These are phyloP conservation scores for Mangifera indica DNA, from an alignment of 345 rosid species.

Conservation along the genomic window DNA sequence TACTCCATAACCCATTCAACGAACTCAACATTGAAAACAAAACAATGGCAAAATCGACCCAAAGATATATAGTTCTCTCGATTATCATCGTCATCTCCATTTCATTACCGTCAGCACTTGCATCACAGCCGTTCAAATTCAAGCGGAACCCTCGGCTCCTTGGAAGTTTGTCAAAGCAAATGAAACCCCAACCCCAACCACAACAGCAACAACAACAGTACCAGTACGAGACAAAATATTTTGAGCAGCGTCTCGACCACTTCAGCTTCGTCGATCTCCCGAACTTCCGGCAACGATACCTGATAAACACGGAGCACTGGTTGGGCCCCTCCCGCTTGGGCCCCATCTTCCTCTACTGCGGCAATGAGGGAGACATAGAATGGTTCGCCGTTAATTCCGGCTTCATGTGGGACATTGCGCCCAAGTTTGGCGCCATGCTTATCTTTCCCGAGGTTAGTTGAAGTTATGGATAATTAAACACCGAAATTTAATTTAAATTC, in stretches of 20 bases:
- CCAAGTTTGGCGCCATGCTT: conserved; percentile 74
- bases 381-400: conserved; percentile 85
- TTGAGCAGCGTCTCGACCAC: conserved; percentile 68
- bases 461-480: background rate
- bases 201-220: conserved; percentile 22
- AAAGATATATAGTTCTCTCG: background rate
- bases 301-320: conserved; percentile 69
- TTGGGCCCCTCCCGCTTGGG: conserved; percentile 47
- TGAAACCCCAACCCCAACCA: conserved; percentile 8
- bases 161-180: conserved; percentile 23
- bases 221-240: conserved; percentile 59
- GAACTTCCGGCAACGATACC: conserved; percentile 61
- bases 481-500: background rate
- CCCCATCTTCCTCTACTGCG: conserved; percentile 86
- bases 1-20: no score
- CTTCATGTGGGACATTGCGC: conserved; percentile 79
- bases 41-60: conserved; percentile 34
- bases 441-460: conserved; percentile 68
- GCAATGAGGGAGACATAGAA: conserved; percentile 82
- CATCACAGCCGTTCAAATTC: conserved; percentile 21
- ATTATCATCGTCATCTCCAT: conserved; percentile 20
- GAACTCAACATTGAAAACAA: conserved; percentile 10
- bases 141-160: conserved; percentile 43
- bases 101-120: conserved; percentile 13
- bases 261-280: conserved; percentile 74